Percentiles rank a stretch among this genome's conserved stretches.
These are phyloP conservation scores for Suillus variegatus DNA, from an alignment of 768 basidiomycete genomes.

Conservation along the genomic window DNA sequence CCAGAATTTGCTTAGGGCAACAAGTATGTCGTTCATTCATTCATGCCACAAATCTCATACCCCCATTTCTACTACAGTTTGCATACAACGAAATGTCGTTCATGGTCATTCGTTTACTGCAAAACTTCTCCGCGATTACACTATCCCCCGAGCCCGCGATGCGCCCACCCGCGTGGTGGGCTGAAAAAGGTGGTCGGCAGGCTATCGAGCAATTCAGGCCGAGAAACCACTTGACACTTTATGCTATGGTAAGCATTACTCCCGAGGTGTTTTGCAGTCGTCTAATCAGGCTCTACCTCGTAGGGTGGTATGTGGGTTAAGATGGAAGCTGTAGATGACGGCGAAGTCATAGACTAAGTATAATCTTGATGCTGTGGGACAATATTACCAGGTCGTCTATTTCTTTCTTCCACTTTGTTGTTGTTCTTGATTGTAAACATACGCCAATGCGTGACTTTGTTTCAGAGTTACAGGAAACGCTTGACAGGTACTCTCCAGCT, in stretches of 20 bases:
- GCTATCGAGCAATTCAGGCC: constrained; percentile 28
- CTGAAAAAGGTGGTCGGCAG: constrained; percentile 24
- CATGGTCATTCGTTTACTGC: constrained; percentile 32
- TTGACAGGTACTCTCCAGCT: neutral
- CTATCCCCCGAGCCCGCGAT: constrained; percentile 24
- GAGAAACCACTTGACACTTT: constrained; percentile 32
- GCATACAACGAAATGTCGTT: constrained; percentile 36
- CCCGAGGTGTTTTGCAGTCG: neutral
- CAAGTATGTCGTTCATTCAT: constrained; percentile 30
- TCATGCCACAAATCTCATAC: constrained; percentile 7
- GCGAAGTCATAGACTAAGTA: neutral
- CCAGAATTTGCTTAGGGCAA: constrained; percentile 38
- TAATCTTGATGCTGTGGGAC: neutral
- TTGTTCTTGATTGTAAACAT: neutral
- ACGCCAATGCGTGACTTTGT: neutral
- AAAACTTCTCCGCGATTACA: constrained; percentile 25
- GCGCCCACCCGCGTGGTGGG: constrained; percentile 32
- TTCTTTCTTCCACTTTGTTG: neutral
- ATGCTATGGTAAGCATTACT: constrained; percentile 35
- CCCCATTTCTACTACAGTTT: constrained; percentile 25
- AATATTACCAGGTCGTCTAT: neutral
- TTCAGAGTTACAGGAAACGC: neutral
- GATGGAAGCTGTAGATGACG: constrained; percentile 35
- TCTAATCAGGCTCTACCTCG: neutral
- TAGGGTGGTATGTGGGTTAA: constrained; percentile 51